Percentiles rank a stretch among this genome's conserved stretches.
Evolutionary conservation across 148 eudicot species (phyloP).

Genomic region (Beta vulgaris): DNA sequence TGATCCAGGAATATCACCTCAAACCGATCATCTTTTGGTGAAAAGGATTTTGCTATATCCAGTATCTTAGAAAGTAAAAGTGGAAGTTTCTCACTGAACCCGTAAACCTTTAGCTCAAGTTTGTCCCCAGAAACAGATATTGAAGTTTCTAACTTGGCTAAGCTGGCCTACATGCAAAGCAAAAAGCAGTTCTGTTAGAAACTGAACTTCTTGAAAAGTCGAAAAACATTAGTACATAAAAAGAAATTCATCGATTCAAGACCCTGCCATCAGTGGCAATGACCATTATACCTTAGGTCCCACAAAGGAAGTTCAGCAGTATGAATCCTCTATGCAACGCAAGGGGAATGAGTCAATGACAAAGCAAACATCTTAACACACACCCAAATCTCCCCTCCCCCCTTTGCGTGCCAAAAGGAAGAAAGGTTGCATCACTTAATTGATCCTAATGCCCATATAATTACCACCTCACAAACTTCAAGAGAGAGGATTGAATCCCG

Average conservation of each 20-base stretch:
- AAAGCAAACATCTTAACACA: too few relatives aligned
- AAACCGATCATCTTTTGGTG: slow-evolving; percentile 82
- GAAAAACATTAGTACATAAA: too few relatives aligned
- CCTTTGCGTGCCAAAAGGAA: too few relatives aligned
- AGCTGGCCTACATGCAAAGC: slow-evolving; percentile 67
- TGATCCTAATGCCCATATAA: too few relatives aligned
- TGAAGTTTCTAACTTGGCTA: slow-evolving; percentile 93
- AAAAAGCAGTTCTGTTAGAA: slow-evolving; percentile 7
- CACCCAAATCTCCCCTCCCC: too few relatives aligned
- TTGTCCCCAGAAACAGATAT: slow-evolving; percentile 75
- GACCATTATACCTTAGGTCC: not conserved
- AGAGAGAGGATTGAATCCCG: too few relatives aligned
- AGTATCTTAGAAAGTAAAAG: slow-evolving; percentile 75
- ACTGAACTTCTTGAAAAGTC: not conserved
- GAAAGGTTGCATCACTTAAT: too few relatives aligned
- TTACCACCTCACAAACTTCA: too few relatives aligned
- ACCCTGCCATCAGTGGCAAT: not conserved
- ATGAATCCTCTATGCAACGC: not conserved
- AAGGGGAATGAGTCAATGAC: not conserved
- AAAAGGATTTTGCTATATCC: slow-evolving; percentile 58
- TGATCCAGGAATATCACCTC: slow-evolving; percentile 43
- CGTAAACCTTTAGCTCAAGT: slow-evolving; percentile 88
- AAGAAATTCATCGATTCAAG: not conserved
- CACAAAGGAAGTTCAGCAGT: not conserved
- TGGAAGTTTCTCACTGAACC: slow-evolving; percentile 89